Percentiles rank a stretch among this genome's conserved stretches.
Conservation (phyloP, 805 yeast genomes). For the Saturnispora galanensis region DNA sequence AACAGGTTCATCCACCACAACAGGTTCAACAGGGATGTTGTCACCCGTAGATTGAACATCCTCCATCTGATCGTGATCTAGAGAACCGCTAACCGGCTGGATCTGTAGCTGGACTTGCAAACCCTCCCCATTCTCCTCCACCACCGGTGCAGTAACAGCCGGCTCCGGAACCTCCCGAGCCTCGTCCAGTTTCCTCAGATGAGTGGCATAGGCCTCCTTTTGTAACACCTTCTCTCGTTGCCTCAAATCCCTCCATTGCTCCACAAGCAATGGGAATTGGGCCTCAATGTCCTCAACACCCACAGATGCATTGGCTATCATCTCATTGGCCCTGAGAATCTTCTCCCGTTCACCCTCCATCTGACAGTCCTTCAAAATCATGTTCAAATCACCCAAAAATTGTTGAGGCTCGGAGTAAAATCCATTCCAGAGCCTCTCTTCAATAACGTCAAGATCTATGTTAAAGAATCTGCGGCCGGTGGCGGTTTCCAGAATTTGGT, state of each 20-base stretch:
- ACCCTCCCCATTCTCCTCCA: slow-evolving; percentile 6
- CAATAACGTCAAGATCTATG: slow-evolving; percentile 90
- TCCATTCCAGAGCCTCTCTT: slow-evolving; percentile 96
- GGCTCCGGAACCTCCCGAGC: too few relatives aligned
- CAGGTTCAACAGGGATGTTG: slow-evolving; percentile 5
- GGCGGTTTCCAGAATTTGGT: slow-evolving; percentile 71
- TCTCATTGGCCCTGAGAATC: slow-evolving; percentile 73
- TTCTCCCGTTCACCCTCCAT: slow-evolving; percentile 78
- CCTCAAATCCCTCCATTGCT: slow-evolving; percentile 67
- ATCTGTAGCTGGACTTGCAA: slow-evolving; percentile 6
- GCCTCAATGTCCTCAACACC: slow-evolving; percentile 81
- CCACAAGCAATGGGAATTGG: slow-evolving; percentile 51
- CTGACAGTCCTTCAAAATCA: slow-evolving; percentile 71
- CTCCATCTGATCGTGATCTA: slow-evolving; percentile 6
- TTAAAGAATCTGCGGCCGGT: slow-evolving; percentile 70
- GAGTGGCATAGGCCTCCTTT: background rate
- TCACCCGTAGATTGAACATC: slow-evolving; percentile 9
- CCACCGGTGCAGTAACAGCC: background rate
- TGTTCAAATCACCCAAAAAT: slow-evolving; percentile 71
- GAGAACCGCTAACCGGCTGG: slow-evolving; percentile 4
- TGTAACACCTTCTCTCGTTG: slow-evolving; percentile 45
- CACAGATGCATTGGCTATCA: slow-evolving; percentile 94
- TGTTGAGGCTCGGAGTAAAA: slow-evolving; percentile 88
- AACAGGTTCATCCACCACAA: slow-evolving; percentile 1
- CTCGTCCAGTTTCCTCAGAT: too few relatives aligned